Evolutionary conservation across 306 rosid genomes (phyloP).

Genomic region (Sesbania bispinosa): DNA sequence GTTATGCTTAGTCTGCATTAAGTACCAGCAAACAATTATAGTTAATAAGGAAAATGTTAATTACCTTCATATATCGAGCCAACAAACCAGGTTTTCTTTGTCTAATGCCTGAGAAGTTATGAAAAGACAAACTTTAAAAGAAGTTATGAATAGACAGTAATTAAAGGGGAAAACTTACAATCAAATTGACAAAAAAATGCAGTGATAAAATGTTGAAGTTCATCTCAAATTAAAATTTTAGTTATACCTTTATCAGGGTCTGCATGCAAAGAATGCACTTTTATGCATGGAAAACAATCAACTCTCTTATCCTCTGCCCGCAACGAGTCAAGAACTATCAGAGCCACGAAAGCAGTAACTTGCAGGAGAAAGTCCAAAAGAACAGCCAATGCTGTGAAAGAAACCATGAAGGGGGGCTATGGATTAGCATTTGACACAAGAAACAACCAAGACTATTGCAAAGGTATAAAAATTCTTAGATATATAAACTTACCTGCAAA

Average conservation of each 20-base stretch:
- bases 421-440: constrained; percentile 18
- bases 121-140: constrained; percentile 26
- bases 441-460: constrained; percentile 15
- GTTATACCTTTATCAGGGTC: constrained; percentile 66
- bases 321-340: constrained; percentile 77
- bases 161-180: constrained; percentile 12
- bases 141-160: no score
- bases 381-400: constrained; percentile 87
- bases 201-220: constrained; percentile 7
- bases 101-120: constrained; percentile 49
- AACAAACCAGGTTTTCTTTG: constrained; percentile 70
- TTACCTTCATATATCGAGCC: constrained; percentile 93
- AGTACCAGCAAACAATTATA: background rate
- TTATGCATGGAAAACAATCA: constrained; percentile 93
- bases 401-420: constrained; percentile 32
- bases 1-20: background rate
- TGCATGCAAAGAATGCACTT: constrained; percentile 46
- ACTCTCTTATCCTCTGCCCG: constrained; percentile 86
- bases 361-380: constrained; percentile 94
- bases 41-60: background rate
- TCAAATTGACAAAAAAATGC: background rate
- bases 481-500: constrained; percentile 69
- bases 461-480: constrained; percentile 14
- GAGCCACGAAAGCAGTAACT: constrained; percentile 94
- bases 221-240: constrained; percentile 19